Conservation (phyloP, 371 early-diverging fungal genomes). For the Parasitella parasitica region DNA sequence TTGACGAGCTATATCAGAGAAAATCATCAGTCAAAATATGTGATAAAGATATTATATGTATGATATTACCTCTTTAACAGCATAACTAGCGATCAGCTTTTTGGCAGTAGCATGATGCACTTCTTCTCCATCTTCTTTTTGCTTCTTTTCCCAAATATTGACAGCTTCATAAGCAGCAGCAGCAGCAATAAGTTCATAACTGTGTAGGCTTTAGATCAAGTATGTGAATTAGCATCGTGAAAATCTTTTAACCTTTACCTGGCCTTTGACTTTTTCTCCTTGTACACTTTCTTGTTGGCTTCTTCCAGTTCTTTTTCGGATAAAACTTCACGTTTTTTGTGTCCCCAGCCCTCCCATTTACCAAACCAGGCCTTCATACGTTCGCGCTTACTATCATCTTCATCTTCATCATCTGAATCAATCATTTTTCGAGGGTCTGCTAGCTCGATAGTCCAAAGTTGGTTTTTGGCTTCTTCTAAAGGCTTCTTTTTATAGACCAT, state of each 20-base stretch:
- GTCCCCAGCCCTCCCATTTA: conserved; percentile 32
- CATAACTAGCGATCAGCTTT: conserved; percentile 44
- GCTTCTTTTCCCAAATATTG: conserved; percentile 36
- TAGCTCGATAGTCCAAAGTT: conserved; percentile 26
- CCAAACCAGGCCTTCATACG: conserved; percentile 37
- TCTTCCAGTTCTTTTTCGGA: conserved; percentile 28
- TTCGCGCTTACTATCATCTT: conserved; percentile 35
- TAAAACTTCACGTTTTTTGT: conserved; percentile 23
- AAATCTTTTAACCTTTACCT: too few species aligned
- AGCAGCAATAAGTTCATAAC: conserved; percentile 53
- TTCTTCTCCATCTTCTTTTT: conserved; percentile 26
- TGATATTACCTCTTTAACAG: conserved; percentile 42
- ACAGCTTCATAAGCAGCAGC: conserved; percentile 57
- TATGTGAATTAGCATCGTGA: too few species aligned
- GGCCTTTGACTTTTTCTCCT: conserved; percentile 29
- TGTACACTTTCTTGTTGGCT: conserved; percentile 37
- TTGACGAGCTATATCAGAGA: conserved; percentile 30
- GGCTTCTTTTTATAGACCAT: conserved; percentile 27
- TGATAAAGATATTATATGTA: neutral
- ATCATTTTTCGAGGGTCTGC: conserved; percentile 27
- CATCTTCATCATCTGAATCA: conserved; percentile 33
- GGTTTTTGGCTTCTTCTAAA: conserved; percentile 22
- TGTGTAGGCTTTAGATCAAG: too few species aligned
- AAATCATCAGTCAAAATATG: neutral
- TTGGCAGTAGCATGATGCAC: conserved; percentile 43